Percentiles rank a stretch among this genome's conserved stretches.
phyloP scores from a whole-genome alignment of 257 asterid species.

The Nicotiana paniculata region DNA sequence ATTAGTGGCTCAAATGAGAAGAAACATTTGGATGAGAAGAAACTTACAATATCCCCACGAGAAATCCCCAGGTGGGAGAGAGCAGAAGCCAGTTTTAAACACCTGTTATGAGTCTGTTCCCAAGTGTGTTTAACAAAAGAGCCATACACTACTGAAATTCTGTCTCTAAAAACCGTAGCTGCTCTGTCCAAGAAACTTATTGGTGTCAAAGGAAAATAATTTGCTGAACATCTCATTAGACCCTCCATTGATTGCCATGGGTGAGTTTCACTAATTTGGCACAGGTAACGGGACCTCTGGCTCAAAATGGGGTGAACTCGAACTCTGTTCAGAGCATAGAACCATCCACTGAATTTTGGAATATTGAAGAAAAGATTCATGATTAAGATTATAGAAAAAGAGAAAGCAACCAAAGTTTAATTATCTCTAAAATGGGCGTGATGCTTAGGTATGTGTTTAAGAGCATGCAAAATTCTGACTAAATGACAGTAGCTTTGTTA shows the following conservation, averaged over 20 bases:
- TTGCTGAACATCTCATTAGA: conserved; percentile 19
- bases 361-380: not conserved
- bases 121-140: conserved; percentile 25
- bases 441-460: not conserved
- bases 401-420: not conserved
- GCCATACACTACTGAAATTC: conserved; percentile 29
- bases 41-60: conserved; percentile 5
- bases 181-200: conserved; percentile 34
- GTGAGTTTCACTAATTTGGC: not conserved
- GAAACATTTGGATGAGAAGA: too few relatives aligned
- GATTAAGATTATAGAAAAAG: not conserved
- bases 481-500: not conserved
- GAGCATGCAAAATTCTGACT: not conserved
- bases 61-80: not conserved
- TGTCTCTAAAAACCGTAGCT: conserved; percentile 29
- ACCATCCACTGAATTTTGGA: not conserved
- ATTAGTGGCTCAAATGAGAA: too few relatives aligned
- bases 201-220: conserved; percentile 31
- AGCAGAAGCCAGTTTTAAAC: conserved; percentile 24
- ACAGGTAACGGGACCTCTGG: not conserved
- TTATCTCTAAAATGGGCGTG: not conserved
- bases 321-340: not conserved
- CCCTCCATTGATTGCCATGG: not conserved
- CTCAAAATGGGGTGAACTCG: not conserved
- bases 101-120: conserved; percentile 27